Conservation (phyloP, 768 basidiomycete species). For the Tylopilus sp. region DNA sequence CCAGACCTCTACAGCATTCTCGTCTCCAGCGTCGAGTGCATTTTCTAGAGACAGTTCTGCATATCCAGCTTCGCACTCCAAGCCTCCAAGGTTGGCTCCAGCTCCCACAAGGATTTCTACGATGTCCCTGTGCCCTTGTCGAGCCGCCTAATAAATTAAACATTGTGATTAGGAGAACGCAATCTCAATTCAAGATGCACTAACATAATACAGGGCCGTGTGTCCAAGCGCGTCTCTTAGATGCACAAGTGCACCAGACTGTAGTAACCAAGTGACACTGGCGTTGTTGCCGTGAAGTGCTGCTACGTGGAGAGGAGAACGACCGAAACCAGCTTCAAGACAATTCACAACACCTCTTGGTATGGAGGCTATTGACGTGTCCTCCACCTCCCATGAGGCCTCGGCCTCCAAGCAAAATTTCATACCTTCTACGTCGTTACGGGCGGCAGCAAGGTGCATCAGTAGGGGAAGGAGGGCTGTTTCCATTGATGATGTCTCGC, state of each 20-base stretch:
- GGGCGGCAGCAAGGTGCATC: conserved; percentile 73
- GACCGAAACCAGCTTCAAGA: conserved; percentile 64
- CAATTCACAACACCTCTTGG: conserved; percentile 73
- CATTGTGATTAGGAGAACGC: conserved; percentile 1
- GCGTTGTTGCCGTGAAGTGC: conserved; percentile 59
- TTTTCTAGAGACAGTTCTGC: conserved; percentile 44
- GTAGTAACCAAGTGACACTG: conserved; percentile 49
- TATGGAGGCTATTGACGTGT: conserved; percentile 28
- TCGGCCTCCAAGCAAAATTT: conserved; percentile 51
- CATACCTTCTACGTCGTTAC: conserved; percentile 62
- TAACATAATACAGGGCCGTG: conserved; percentile 79
- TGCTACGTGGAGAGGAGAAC: conserved; percentile 77
- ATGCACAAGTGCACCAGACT: conserved; percentile 79
- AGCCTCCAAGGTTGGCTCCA: conserved; percentile 70
- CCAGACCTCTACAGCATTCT: conserved; percentile 50
- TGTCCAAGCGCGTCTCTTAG: conserved; percentile 77
- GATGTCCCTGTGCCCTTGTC: conserved; percentile 59
- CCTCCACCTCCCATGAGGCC: conserved; percentile 23
- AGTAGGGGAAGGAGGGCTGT: conserved; percentile 71
- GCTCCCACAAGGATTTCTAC: conserved; percentile 67
- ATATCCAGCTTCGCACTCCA: conserved; percentile 59
- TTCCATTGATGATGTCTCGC: conserved; percentile 69
- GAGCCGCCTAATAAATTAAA: conserved; percentile 53
- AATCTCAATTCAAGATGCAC: conserved; percentile 17
- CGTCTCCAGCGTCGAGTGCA: conserved; percentile 40